Evolutionary conservation across 345 rosid genomes (phyloP), one percentile per base, ranked within the genome.

Genomic region (Corymbia maculata): DNA sequence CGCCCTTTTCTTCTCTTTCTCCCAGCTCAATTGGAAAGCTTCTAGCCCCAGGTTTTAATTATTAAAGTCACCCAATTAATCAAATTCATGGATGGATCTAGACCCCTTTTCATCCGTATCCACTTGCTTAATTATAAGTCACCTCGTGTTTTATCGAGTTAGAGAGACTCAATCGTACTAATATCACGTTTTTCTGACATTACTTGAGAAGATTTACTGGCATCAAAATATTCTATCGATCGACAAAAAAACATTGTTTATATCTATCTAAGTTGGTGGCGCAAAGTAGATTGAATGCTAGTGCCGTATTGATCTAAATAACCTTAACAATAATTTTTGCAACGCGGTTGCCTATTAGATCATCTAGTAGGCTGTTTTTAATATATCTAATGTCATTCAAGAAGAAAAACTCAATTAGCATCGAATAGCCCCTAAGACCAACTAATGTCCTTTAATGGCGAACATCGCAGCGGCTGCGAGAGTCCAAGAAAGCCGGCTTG

Each of bases 171-270:
- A 8, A 26, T 61, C 68, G 28, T 5, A 0, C 12, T 2, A 13
- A 12, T 5, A 1, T 0, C 0, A 0, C 0, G 3, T 61, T 61
- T 61, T 61, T 61, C 16, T 28, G 16, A 61, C 16, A 61, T 61
- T 61, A 1, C 32, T 64, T 2, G 16, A n/a, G 0, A 4, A 30
- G 2, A n/a, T n/a, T 6, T 3, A 64, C 9, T 2, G 3, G 5
- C 1, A 6, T 64, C 3, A 13, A 1, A 61, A n/a, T n/a, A 28
- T 0, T 2, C 0, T 64, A 1, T 64, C 5, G 9, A 64, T n/a
- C 9, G 1, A 14, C 2, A 64, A 7, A 6, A 64, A 64, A n/a
- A 13, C 13, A 61, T 5, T 5, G 4, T 61, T 26, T 61, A 7
- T 5, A 6, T 11, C 7, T 12, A 7, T 61, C 7, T 30, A 61